Evolutionary conservation across 1,139 yeast genomes (phyloP).

Genomic region (Magnusiomyces paraingens): DNA sequence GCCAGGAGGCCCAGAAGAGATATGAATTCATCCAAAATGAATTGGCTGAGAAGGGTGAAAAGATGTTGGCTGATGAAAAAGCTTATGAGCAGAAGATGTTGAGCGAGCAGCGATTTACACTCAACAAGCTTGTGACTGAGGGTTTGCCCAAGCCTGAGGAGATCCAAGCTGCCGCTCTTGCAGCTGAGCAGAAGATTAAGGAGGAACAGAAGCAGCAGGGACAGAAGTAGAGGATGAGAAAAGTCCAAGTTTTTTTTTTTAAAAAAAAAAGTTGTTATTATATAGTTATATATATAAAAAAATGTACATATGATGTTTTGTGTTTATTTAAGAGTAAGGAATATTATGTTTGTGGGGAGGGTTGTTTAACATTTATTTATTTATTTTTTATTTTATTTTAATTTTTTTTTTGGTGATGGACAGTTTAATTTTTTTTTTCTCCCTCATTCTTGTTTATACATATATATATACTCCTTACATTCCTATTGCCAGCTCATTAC

Average conservation of each 20-base stretch:
- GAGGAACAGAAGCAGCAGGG: not conserved
- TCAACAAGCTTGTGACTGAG: conserved; percentile 77
- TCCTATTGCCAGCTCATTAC: not conserved
- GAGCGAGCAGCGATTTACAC: conserved; percentile 69
- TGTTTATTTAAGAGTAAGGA: not conserved
- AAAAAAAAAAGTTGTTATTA: not conserved
- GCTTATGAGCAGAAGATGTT: conserved; percentile 72
- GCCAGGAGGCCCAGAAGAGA: conserved; percentile 90
- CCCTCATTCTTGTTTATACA: not conserved
- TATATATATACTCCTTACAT: not conserved
- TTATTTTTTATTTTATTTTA: no score
- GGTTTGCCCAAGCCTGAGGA: conserved; percentile 85
- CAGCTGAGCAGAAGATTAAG: not conserved
- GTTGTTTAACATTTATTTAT: no score
- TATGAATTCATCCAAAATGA: conserved; percentile 78
- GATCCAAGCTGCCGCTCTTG: conserved; percentile 31
- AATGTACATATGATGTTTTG: not conserved
- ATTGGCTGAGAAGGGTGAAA: conserved; percentile 82
- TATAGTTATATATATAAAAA: not conserved
- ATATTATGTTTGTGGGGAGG: no score
- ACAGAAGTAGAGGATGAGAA: not conserved
- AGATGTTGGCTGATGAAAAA: conserved; percentile 71
- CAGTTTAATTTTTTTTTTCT: not conserved
- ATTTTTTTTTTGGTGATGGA: not conserved
- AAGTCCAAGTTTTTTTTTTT: not conserved